Conservation (phyloP, 164 flowering plant species). For the Saururus chinensis region DNA sequence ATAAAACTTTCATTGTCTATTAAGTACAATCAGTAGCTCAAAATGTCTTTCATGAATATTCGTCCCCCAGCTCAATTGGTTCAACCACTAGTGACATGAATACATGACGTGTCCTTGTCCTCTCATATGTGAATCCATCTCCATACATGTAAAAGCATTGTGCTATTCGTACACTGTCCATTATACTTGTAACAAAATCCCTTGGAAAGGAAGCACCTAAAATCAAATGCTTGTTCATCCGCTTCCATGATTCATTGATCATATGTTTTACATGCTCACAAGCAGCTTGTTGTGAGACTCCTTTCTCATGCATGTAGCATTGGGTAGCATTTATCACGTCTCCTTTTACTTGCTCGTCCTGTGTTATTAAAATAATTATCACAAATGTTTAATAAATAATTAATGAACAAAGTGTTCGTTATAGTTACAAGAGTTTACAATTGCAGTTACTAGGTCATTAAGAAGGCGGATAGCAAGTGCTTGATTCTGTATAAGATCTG, state of each 20-base stretch:
- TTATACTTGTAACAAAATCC: neutral
- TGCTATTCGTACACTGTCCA: neutral
- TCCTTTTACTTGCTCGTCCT: neutral
- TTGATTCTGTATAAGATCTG: neutral
- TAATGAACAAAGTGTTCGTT: no score
- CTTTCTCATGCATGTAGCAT: neutral
- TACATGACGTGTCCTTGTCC: neutral
- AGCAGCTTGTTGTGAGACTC: neutral
- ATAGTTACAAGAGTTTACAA: neutral
- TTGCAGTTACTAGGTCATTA: neutral
- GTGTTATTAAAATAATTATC: neutral
- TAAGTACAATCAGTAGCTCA: no score
- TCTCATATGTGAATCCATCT: neutral
- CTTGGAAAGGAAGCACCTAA: neutral
- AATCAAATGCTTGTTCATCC: neutral
- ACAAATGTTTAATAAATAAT: neutral
- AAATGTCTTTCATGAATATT: no score
- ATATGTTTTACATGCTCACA: neutral
- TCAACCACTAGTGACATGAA: neutral
- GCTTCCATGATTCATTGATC: neutral
- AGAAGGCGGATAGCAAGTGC: neutral
- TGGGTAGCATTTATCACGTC: neutral
- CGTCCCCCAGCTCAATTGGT: neutral
- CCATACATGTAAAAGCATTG: neutral
- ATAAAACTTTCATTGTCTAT: no score